Base-by-base conservation (phyloP, 768 basidiomycete genomes). In the Leucosporidium yakuticum region DNA sequence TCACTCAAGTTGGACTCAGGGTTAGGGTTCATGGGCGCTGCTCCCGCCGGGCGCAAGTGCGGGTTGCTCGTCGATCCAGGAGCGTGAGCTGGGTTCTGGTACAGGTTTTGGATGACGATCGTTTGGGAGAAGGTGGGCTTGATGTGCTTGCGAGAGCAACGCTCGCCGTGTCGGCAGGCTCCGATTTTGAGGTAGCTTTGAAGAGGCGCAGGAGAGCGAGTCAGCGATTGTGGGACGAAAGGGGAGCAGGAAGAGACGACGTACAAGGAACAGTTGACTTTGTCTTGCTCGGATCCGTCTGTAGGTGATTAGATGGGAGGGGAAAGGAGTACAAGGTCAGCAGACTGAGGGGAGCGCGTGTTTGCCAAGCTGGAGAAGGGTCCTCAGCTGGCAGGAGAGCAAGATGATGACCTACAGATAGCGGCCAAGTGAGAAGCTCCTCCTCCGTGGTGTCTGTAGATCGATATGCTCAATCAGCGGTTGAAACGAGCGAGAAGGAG, bases 131-230 rank as follows among this genome's bases (percentile, higher is more conserved):
- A 97, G 5, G 94, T 91, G 4, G 95, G 95, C 77, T 89, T 88
- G 80, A 97, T 98, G 80, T 99, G 96, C 79, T 98, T 98, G 76
- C 95, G 85, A 5, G 96, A 98, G 80, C 96, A 99, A 65, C 96
- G 86, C 76, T 99, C 96, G 44, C 96, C 96, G 79, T 99, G 96
- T 63, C 96, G 84, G 80, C 96, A 99, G 57, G 96, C 96, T 67
- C 96, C 96, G 81, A 99, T 99, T 89, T 94, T 67, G 49, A 66
- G 48, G 60, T 60, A 68, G 66, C 54, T 66, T n/a, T 2, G 44
- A 0, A 7, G 50, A 4, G 23, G 12, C 20, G 23, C 17, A 31
- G 27, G 59, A 31, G 32, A 17, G 47, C 21, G 12, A 25, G 44
- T 32, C 39, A 51, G 54, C 53, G 21, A 7, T 53, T 27, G 32